Conservation (phyloP, 2,329 filamentous ascomycete genomes). For the Nothophoma quercina region DNA sequence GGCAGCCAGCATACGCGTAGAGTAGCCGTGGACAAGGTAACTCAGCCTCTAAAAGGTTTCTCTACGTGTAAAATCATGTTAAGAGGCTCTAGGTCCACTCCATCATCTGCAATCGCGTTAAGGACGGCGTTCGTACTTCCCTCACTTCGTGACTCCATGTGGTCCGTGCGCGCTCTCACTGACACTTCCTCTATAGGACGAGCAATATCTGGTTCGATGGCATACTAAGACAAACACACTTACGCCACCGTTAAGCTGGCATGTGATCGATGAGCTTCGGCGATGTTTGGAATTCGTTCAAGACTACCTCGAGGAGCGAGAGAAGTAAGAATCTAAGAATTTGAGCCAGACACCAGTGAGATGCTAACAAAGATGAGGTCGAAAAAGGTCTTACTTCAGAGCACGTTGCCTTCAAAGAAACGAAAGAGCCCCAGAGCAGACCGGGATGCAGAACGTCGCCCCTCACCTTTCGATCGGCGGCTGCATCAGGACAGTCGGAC, state of each 20-base stretch:
- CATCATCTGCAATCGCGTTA: slow-evolving; percentile 38
- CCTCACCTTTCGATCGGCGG: slow-evolving; percentile 32
- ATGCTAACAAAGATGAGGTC: slow-evolving; percentile 21
- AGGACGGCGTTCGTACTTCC: slow-evolving; percentile 30
- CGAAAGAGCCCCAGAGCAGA: slow-evolving; percentile 35
- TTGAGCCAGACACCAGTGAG: not conserved
- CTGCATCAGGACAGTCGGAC: slow-evolving; percentile 20
- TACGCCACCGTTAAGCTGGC: slow-evolving; percentile 53
- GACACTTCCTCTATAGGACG: slow-evolving; percentile 40
- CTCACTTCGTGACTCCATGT: not conserved
- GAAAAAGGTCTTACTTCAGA: not conserved
- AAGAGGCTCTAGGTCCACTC: slow-evolving; percentile 27
- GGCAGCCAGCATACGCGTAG: slow-evolving; percentile 27
- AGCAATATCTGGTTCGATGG: slow-evolving; percentile 56
- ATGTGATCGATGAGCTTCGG: slow-evolving; percentile 50
- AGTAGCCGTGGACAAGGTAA: slow-evolving; percentile 36
- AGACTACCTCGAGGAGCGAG: slow-evolving; percentile 48
- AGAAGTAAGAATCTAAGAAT: slow-evolving; percentile 32
- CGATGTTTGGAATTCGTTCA: slow-evolving; percentile 53
- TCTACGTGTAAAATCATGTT: slow-evolving; percentile 8
- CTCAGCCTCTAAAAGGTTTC: not conserved
- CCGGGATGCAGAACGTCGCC: slow-evolving; percentile 23
- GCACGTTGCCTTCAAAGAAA: slow-evolving; percentile 24
- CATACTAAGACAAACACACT: slow-evolving; percentile 17
- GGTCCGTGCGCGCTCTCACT: slow-evolving; percentile 30